Conservation (phyloP, 768 basidiomycete genomes). For the Termitomyces sp. region DNA sequence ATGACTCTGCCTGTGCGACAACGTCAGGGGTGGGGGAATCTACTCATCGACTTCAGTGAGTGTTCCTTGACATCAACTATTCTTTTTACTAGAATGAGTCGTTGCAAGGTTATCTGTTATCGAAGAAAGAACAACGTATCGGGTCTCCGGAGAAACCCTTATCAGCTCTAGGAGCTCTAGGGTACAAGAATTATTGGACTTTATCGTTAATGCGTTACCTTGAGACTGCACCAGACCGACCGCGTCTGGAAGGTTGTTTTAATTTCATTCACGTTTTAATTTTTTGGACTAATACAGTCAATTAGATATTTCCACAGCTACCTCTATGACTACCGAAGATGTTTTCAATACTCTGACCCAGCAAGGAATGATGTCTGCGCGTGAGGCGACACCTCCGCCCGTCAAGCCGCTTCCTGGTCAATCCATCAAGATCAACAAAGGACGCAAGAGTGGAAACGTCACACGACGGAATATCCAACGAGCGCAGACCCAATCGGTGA, state of each 20-base stretch:
- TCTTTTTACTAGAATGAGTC: not conserved
- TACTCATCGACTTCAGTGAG: constrained; percentile 97
- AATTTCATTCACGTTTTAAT: not conserved
- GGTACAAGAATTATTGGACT: constrained; percentile 97
- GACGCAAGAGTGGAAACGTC: constrained; percentile 56
- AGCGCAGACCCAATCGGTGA: constrained; percentile 48
- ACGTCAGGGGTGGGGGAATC: constrained; percentile 94
- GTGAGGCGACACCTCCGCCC: constrained; percentile 45
- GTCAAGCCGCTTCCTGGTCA: constrained; percentile 73
- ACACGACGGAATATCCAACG: constrained; percentile 63
- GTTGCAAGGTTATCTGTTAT: constrained; percentile 83
- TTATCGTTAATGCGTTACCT: constrained; percentile 80
- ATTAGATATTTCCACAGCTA: constrained; percentile 78
- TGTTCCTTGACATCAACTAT: constrained; percentile 11
- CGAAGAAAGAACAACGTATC: constrained; percentile 86
- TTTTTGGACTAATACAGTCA: not conserved
- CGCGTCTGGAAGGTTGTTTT: constrained; percentile 71
- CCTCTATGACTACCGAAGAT: constrained; percentile 91
- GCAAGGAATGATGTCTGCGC: constrained; percentile 69
- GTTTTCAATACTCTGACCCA: constrained; percentile 70
- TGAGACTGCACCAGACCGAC: constrained; percentile 52
- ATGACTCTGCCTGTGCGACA: constrained; percentile 97
- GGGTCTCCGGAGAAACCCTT: constrained; percentile 97
- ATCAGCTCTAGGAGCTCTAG: constrained; percentile 85
- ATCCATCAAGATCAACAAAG: constrained; percentile 69